Evolutionary conservation across 225 moss, liverwort and hornwort species (phyloP).

Genomic region (Ulota crispa): DNA sequence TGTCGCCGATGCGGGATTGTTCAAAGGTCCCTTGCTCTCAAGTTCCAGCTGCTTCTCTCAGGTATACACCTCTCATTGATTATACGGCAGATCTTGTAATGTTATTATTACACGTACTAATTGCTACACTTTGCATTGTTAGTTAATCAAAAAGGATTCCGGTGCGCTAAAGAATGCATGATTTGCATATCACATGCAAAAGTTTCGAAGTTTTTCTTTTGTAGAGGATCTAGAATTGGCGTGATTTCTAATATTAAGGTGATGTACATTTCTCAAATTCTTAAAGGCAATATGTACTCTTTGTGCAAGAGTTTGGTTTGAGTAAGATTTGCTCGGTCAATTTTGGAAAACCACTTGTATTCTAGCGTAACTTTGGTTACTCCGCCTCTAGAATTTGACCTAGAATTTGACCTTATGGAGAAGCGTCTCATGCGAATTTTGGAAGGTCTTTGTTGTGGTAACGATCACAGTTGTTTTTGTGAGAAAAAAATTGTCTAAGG

Average conservation of each 20-base stretch:
- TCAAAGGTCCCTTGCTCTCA: conserved; percentile 59
- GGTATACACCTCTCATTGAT: conserved; percentile 32
- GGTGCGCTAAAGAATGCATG: background rate
- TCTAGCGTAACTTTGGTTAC: background rate
- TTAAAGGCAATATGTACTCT: background rate
- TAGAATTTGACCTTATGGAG: background rate
- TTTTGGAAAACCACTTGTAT: background rate
- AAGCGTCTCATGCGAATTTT: background rate
- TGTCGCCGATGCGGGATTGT: conserved; percentile 63
- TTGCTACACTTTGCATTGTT: background rate
- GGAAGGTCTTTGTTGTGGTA: background rate
- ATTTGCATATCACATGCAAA: background rate
- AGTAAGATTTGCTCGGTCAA: background rate
- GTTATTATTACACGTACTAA: background rate
- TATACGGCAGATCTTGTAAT: background rate
- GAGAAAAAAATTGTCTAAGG: background rate
- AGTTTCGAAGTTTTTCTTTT: background rate
- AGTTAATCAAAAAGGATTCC: background rate
- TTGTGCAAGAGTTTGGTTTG: background rate
- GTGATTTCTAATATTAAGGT: background rate
- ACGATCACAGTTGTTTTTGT: background rate
- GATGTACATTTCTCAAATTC: background rate
- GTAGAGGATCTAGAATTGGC: background rate
- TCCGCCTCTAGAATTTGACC: background rate
- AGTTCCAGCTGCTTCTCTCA: conserved; percentile 54